A percentile compares a stretch with the other conserved stretches of the same genome.
Evolutionary conservation across 371 early-diverging fungal genomes (phyloP).

Genomic region (Actinomortierella ambigua): DNA sequence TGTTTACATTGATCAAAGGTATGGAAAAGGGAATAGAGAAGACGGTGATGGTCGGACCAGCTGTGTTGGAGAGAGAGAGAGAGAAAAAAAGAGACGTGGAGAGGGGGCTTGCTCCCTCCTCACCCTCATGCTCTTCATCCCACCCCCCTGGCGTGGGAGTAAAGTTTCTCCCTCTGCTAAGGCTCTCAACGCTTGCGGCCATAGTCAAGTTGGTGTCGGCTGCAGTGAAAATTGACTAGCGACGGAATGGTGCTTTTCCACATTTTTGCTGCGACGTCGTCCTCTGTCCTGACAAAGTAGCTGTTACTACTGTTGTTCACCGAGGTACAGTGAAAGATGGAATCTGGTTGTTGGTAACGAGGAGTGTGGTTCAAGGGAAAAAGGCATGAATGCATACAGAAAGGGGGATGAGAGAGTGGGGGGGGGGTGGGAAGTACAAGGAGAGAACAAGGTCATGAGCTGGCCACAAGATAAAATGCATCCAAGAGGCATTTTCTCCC

Average conservation of each 20-base stretch:
- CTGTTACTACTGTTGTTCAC: conserved; percentile 41
- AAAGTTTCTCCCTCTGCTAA: background rate
- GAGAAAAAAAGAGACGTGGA: background rate
- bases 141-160: too few species aligned
- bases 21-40: too few species aligned
- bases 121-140: too few species aligned
- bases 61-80: background rate
- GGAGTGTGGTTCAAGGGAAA: too few species aligned
- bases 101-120: background rate
- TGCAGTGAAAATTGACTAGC: conserved; percentile 36
- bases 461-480: too few species aligned
- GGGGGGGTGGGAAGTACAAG: too few species aligned
- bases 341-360: conserved; percentile 24
- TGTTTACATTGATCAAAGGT: too few species aligned
- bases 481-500: background rate
- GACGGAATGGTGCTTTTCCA: conserved; percentile 40
- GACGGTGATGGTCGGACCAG: background rate
- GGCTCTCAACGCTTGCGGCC: too few species aligned
- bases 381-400: too few species aligned
- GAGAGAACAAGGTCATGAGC: too few species aligned
- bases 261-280: conserved; percentile 38
- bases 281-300: conserved; percentile 38
- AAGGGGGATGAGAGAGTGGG: too few species aligned
- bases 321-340: conserved; percentile 42
- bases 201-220: too few species aligned